Evolutionary conservation across 2,329 filamentous ascomycete species (phyloP).

Genomic region (Xylariaceae sp.): DNA sequence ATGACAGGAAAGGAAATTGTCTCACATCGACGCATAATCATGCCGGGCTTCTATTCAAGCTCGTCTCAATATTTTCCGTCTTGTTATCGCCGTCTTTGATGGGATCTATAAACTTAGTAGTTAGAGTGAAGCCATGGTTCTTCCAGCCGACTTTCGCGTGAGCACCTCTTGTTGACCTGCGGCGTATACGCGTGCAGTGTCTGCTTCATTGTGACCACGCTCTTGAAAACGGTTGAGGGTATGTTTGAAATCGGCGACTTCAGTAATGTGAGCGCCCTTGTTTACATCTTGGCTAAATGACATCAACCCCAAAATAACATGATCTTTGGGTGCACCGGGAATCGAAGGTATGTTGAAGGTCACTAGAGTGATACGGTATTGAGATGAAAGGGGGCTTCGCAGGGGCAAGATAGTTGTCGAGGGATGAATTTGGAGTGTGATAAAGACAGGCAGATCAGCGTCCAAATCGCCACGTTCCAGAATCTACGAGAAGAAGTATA

Average conservation of each 20-base stretch:
- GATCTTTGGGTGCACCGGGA: constrained; percentile 47
- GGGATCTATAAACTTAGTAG: constrained; percentile 73
- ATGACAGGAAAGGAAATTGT: not conserved
- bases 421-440: no score
- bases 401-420: no score
- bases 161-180: constrained; percentile 73
- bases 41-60: constrained; percentile 63
- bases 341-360: constrained; percentile 44
- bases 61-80: constrained; percentile 58
- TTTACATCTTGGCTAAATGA: constrained; percentile 67
- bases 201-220: constrained; percentile 79
- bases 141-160: constrained; percentile 73
- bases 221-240: constrained; percentile 71
- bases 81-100: constrained; percentile 54
- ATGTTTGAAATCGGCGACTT: constrained; percentile 61
- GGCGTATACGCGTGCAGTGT: constrained; percentile 75
- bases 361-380: no score
- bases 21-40: constrained; percentile 69
- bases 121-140: constrained; percentile 70
- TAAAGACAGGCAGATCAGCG: no score
- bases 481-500: no score
- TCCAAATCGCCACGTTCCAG: no score
- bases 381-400: not conserved
- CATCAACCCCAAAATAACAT: constrained; percentile 82
- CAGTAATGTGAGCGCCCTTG: constrained; percentile 67